These are phyloP conservation scores for Lecanicillium sp. DNA, from an alignment of 2,329 filamentous ascomycete species.

Conservation along the genomic window DNA sequence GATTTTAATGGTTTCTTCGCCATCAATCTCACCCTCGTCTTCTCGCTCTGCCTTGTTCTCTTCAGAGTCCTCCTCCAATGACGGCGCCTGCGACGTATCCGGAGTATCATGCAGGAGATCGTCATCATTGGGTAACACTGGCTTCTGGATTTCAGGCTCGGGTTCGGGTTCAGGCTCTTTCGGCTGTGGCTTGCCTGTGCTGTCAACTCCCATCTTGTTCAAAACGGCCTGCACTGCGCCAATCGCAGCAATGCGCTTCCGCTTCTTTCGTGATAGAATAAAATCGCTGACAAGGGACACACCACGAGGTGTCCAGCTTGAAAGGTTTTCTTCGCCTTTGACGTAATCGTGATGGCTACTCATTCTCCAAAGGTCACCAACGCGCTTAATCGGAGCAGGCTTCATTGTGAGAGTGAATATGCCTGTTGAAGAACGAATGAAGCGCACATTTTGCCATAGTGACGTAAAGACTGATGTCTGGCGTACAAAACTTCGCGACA, in stretches of 20 bases:
- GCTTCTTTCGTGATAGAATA: slow-evolving; percentile 65
- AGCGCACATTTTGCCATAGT: slow-evolving; percentile 74
- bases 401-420: slow-evolving; percentile 83
- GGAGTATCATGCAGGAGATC: slow-evolving; percentile 51
- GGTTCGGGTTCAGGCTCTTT: slow-evolving; percentile 23
- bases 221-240: slow-evolving; percentile 64
- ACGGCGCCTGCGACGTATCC: slow-evolving; percentile 37
- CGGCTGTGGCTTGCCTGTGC: slow-evolving; percentile 21
- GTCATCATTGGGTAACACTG: slow-evolving; percentile 43
- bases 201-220: slow-evolving; percentile 45
- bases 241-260: slow-evolving; percentile 68
- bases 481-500: slow-evolving; percentile 75
- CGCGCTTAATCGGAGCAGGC: slow-evolving; percentile 81
- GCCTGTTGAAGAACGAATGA: slow-evolving; percentile 78
- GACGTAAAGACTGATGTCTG: slow-evolving; percentile 81
- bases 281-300: slow-evolving; percentile 89
- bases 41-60: slow-evolving; percentile 14
- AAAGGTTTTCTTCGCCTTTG: slow-evolving; percentile 85
- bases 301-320: slow-evolving; percentile 78
- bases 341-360: slow-evolving; percentile 93
- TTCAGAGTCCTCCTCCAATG: slow-evolving; percentile 21
- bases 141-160: slow-evolving; percentile 25
- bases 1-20: slow-evolving; percentile 14
- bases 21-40: slow-evolving; percentile 12
- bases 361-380: slow-evolving; percentile 92